These are phyloP conservation scores for Curvularia lunata DNA, from an alignment of 2,329 filamentous ascomycete genomes.

Conservation along the genomic window DNA sequence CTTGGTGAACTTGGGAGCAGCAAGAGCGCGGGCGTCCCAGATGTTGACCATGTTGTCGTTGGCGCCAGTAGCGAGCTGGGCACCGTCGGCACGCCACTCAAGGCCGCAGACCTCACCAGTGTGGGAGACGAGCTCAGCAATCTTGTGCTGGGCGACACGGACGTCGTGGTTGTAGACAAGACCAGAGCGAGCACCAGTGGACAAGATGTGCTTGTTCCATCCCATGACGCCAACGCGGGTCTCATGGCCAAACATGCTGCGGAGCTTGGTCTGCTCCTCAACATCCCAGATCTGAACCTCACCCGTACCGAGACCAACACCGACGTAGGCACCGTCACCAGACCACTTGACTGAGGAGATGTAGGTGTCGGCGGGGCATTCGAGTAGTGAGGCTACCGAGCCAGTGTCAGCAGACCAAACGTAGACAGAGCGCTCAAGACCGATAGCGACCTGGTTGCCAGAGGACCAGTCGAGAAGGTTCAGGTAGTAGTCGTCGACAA, in stretches of 20 bases:
- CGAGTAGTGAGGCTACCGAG: slow-evolving; percentile 84
- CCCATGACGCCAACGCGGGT: slow-evolving; percentile 95
- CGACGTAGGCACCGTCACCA: slow-evolving; percentile 93
- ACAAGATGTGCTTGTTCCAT: slow-evolving; percentile 98
- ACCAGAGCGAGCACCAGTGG: slow-evolving; percentile 90
- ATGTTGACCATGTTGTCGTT: slow-evolving; percentile 99
- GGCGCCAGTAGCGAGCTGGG: slow-evolving; percentile 94
- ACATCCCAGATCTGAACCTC: slow-evolving; percentile 99
- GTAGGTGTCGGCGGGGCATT: slow-evolving; percentile 89
- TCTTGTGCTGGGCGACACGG: slow-evolving; percentile 95
- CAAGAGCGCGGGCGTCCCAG: slow-evolving; percentile 94
- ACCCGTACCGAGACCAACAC: slow-evolving; percentile 90
- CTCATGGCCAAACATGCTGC: slow-evolving; percentile 98
- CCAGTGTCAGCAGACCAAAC: slow-evolving; percentile 98
- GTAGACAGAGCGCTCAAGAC: slow-evolving; percentile 94
- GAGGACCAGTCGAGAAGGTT: slow-evolving; percentile 99
- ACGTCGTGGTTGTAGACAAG: slow-evolving; percentile 99
- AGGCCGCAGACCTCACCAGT: slow-evolving; percentile 97
- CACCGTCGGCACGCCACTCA: slow-evolving; percentile 95
- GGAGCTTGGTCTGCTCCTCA: slow-evolving; percentile 90
- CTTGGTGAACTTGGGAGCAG: slow-evolving; percentile 98
- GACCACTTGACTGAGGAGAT: slow-evolving; percentile 99
- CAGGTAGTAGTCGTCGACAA: slow-evolving; percentile 98
- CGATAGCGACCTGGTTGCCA: slow-evolving; percentile 96
- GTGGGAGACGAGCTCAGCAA: slow-evolving; percentile 94